Percentiles rank a stretch among this genome's conserved stretches.
Conservation (phyloP, 495 filamentous ascomycete genomes). For the Margaritispora aquatica region DNA sequence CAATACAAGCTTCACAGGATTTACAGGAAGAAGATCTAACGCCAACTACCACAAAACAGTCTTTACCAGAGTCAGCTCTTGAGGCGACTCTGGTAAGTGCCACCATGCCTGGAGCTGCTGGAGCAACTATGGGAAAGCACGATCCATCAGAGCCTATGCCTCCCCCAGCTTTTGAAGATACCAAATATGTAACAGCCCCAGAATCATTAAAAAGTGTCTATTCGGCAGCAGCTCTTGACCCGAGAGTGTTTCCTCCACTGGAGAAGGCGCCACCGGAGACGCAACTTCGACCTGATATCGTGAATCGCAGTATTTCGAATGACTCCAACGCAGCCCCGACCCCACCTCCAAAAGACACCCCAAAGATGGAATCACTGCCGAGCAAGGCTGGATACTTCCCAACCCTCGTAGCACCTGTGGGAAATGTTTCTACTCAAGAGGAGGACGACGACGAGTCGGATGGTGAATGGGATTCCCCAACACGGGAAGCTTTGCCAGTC, state of each 20-base stretch:
- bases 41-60: slow-evolving; percentile 20
- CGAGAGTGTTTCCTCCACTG: slow-evolving; percentile 11
- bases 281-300: slow-evolving; percentile 13
- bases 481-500: slow-evolving; percentile 13
- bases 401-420: slow-evolving; percentile 34
- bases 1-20: slow-evolving; percentile 15
- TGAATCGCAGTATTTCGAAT: slow-evolving; percentile 9
- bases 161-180: slow-evolving; percentile 15
- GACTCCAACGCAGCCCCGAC: slow-evolving; percentile 25
- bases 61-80: slow-evolving; percentile 12
- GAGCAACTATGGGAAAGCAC: slow-evolving; percentile 14
- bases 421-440: background rate
- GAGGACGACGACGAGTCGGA: background rate
- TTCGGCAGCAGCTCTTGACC: slow-evolving; percentile 10
- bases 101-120: slow-evolving; percentile 18
- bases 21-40: slow-evolving; percentile 20
- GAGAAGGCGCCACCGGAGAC: slow-evolving; percentile 10
- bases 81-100: slow-evolving; percentile 22
- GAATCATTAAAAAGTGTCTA: slow-evolving; percentile 20
- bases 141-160: background rate
- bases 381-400: slow-evolving; percentile 16
- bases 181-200: slow-evolving; percentile 12
- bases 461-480: slow-evolving; percentile 15
- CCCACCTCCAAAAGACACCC: slow-evolving; percentile 35
- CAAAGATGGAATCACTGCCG: slow-evolving; percentile 12